These are phyloP conservation scores for Sphagnum fallax DNA, from an alignment of 228 moss, liverwort and hornwort species.

Conservation along the genomic window DNA sequence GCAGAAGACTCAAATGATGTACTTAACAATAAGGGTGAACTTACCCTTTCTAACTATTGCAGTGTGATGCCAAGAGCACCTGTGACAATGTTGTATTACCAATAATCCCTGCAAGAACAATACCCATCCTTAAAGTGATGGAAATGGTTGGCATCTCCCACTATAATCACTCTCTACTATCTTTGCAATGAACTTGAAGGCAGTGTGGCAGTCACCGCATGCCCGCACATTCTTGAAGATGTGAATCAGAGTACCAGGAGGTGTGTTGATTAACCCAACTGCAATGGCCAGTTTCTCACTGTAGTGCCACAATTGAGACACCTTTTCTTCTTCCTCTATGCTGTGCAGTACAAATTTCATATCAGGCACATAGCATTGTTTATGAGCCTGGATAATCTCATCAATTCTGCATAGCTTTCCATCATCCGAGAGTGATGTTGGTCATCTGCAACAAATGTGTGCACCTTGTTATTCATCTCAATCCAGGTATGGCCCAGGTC, in stretches of 20 bases:
- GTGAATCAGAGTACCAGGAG: background rate
- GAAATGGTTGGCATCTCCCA: background rate
- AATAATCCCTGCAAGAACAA: too few species aligned
- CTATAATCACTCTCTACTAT: background rate
- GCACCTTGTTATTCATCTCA: background rate
- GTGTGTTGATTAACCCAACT: background rate
- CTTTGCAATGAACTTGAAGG: background rate
- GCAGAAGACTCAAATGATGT: too few species aligned
- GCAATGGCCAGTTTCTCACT: constrained; percentile 1
- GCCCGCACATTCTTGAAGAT: background rate
- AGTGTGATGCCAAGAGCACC: too few species aligned
- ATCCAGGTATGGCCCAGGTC: constrained; percentile 1
- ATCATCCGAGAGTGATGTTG: background rate
- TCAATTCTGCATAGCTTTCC: background rate
- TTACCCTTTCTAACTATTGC: too few species aligned
- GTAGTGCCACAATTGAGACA: background rate
- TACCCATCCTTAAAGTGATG: too few species aligned
- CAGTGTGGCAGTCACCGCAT: background rate
- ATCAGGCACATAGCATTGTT: background rate
- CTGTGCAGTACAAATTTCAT: background rate
- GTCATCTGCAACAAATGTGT: background rate
- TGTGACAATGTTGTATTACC: too few species aligned
- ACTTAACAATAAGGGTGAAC: too few species aligned
- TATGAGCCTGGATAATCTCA: background rate
- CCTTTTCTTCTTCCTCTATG: background rate